Conservation (phyloP, 108 stramenopile genomes). For the Phaeodactylum tricornutum region DNA sequence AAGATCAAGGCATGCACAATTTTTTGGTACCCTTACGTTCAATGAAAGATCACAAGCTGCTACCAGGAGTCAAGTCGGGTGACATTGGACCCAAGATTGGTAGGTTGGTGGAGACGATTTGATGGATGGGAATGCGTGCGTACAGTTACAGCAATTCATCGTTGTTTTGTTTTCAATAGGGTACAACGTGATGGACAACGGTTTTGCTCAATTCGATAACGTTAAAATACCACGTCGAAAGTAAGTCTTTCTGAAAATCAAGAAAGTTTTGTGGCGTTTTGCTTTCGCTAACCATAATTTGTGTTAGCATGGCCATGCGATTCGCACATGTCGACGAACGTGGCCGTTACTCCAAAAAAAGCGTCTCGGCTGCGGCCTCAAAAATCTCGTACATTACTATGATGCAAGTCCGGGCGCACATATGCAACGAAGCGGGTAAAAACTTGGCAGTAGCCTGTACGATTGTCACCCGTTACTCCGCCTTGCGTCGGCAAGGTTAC, state of each 20-base stretch:
- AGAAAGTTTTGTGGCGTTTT: too few relatives aligned
- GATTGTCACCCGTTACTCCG: conserved; percentile 84
- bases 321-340: conserved; percentile 67
- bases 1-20: conserved; percentile 84
- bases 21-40: conserved; percentile 89
- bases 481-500: conserved; percentile 89
- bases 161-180: too few relatives aligned
- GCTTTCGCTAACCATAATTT: too few relatives aligned
- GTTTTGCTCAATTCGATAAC: conserved; percentile 75
- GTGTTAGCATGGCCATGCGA: conserved; percentile 95
- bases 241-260: too few relatives aligned
- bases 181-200: conserved; percentile 98
- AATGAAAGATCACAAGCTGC: conserved; percentile 59
- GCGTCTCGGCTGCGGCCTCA: conserved; percentile 56
- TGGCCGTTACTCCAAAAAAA: conserved; percentile 52
- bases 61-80: conserved; percentile 87
- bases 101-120: too few relatives aligned
- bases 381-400: conserved; percentile 92
- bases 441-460: conserved; percentile 79
- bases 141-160: conserved; percentile 20
- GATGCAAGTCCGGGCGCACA: conserved; percentile 92
- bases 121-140: too few relatives aligned
- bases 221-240: conserved; percentile 79
- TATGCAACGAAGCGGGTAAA: conserved; percentile 53
- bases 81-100: conserved; percentile 97